Percentiles rank a stretch among this genome's conserved stretches.
Evolutionary conservation across 129 eudicot genomes (phyloP).

Genomic region (Chrysanthemum lavandulifolium): DNA sequence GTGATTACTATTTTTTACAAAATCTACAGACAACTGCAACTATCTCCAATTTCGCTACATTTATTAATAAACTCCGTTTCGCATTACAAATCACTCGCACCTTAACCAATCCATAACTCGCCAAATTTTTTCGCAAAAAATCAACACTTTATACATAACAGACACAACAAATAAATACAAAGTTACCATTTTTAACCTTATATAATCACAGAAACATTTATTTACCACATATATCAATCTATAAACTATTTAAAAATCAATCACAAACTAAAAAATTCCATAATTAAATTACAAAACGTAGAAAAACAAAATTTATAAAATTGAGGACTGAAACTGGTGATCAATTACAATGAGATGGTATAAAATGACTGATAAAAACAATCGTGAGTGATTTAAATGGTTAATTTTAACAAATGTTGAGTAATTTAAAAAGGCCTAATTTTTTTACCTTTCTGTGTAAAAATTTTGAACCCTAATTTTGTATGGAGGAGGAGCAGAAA

Average conservation of each 20-base stretch:
- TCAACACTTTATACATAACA: no score
- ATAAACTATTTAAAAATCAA: conserved; percentile 13
- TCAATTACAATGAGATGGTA: conserved; percentile 4
- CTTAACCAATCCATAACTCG: neutral
- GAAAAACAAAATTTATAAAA: neutral
- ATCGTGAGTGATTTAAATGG: conserved; percentile 2
- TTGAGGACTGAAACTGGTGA: conserved; percentile 16
- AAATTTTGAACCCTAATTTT: conserved; percentile 34
- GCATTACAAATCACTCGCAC: neutral
- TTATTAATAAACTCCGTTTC: no score
- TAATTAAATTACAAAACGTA: conserved; percentile 9
- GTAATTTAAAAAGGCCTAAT: conserved; percentile 9
- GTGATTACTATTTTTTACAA: no score
- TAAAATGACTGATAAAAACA: neutral
- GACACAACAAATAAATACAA: neutral
- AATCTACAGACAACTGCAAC: no score
- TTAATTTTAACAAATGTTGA: neutral
- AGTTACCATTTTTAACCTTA: conserved; percentile 8
- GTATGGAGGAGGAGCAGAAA: neutral
- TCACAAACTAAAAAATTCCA: conserved; percentile 13
- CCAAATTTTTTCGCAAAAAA: no score
- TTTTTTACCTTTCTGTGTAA: conserved; percentile 15
- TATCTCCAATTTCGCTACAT: no score
- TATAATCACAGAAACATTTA: neutral
- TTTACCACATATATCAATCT: neutral